A percentile compares a stretch with the other conserved stretches of the same genome.
Evolutionary conservation across 306 rosid species (phyloP).

Genomic region (Vigna trinervia): DNA sequence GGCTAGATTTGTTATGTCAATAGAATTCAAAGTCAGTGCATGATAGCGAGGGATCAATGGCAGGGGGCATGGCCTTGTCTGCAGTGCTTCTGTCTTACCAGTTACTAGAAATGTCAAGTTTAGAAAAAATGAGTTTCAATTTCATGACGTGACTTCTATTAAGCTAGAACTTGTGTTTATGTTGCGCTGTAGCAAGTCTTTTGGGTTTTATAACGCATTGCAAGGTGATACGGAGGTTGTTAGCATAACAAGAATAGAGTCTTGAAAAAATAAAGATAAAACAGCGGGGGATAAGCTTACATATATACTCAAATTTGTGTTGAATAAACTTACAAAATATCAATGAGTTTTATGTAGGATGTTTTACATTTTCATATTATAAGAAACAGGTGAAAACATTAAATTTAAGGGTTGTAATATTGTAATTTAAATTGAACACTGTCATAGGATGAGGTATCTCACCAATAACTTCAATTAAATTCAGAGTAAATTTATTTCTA

Average conservation of each 20-base stretch:
- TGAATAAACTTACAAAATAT: background rate
- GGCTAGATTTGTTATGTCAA: background rate
- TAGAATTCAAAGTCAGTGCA: conserved; percentile 30
- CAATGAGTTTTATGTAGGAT: conserved; percentile 16
- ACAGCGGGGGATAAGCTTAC: background rate
- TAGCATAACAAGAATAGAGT: background rate
- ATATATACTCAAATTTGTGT: background rate
- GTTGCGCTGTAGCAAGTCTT: background rate
- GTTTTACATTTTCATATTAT: conserved; percentile 6
- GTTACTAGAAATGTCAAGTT: conserved; percentile 10
- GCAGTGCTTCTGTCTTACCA: conserved; percentile 4
- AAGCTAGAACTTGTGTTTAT: background rate
- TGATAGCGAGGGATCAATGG: background rate
- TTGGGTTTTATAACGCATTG: background rate
- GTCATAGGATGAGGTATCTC: conserved; percentile 20
- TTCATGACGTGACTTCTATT: conserved; percentile 27
- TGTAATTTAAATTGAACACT: background rate
- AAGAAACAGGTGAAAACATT: conserved; percentile 5
- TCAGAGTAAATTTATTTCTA: background rate
- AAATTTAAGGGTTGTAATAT: background rate
- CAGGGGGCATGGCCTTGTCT: background rate
- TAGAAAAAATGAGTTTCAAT: conserved; percentile 14
- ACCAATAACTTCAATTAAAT: conserved; percentile 8
- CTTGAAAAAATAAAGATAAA: background rate
- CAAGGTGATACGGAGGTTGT: conserved; percentile 16